Evolutionary conservation across 148 eudicot genomes (phyloP), one percentile per base, ranked within the genome.

Genomic region (Persicaria maculosa): DNA sequence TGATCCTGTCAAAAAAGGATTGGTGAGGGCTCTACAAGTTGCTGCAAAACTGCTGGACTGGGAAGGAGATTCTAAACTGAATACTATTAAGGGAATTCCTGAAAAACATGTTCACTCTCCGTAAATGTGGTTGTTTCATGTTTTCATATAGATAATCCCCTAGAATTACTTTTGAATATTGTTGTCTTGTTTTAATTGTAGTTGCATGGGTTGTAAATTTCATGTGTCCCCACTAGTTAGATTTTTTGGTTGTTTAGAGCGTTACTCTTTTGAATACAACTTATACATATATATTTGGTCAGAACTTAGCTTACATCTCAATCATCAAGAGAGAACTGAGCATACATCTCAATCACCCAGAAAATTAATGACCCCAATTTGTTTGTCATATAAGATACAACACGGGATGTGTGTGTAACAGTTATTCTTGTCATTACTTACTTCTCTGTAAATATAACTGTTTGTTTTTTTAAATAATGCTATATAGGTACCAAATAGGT

Each of bases 401-500:
- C 25, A 22, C 25, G 25, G 25, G 25, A 22, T 22, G 25, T 22
- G 25, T 22, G 25, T 22, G 25, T 31, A 31, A 31, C 40, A 4
- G 40, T 62, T 25, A 58, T n/a, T 54, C 9, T 58, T 20, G 19
- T 58, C 12, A 7, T 58, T 9, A 59, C 65, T 40, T 59, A 16
- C 44, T 17, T 57, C 62, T 22, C 68, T 25, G 5, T 62, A 62
- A 31, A 31, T 25, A 4, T 65, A n/a, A 43, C 36, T 9, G 19
- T 65, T 40, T 36, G 5, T 43, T 8, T 65, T 68, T 71, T 77
- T 40, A 19, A 70, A 40, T 76, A 44, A 64, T 77, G 70, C 68
- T 72, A 22, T 79, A 44, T 74, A 94, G 98, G 91, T 94, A 94
- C 82, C 98, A 94, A 80, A 94, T 94, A 80, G 98, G 98, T 47